These are phyloP conservation scores for Arabidopsis suecica DNA, from an alignment of 345 rosid genomes.

Conservation along the genomic window DNA sequence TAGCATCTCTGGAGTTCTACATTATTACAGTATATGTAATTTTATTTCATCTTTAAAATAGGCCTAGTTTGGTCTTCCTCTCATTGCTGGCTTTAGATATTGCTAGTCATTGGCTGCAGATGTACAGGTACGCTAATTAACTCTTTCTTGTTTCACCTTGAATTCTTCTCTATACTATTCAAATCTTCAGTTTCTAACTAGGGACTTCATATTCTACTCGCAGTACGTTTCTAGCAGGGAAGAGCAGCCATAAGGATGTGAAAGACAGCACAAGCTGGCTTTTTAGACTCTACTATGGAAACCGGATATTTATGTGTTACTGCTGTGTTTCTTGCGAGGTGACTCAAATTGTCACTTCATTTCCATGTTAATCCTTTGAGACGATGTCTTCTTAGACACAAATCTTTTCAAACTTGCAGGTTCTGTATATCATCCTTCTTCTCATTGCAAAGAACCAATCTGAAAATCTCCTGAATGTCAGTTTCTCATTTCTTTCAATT, in stretches of 20 bases:
- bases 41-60: conserved; percentile 39
- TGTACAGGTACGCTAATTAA: conserved; percentile 74
- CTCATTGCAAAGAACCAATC: conserved; percentile 70
- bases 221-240: conserved; percentile 94
- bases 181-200: neutral
- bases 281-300: conserved; percentile 92
- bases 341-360: conserved; percentile 22
- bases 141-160: neutral
- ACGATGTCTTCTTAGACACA: conserved; percentile 9
- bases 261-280: conserved; percentile 97
- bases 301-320: conserved; percentile 93
- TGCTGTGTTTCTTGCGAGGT: conserved; percentile 99
- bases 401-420: conserved; percentile 49
- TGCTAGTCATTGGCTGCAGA: conserved; percentile 97
- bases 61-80: conserved; percentile 94
- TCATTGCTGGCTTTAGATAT: conserved; percentile 93
- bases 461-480: conserved; percentile 72
- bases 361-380: neutral
- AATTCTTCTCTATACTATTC: neutral
- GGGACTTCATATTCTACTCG: conserved; percentile 36
- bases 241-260: conserved; percentile 95
- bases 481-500: conserved; percentile 32
- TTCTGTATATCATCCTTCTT: conserved; percentile 85
- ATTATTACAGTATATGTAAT: too few species aligned
- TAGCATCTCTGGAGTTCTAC: neutral